Evolutionary conservation across 495 filamentous ascomycete species (phyloP).

Genomic region (Tuber brumale): DNA sequence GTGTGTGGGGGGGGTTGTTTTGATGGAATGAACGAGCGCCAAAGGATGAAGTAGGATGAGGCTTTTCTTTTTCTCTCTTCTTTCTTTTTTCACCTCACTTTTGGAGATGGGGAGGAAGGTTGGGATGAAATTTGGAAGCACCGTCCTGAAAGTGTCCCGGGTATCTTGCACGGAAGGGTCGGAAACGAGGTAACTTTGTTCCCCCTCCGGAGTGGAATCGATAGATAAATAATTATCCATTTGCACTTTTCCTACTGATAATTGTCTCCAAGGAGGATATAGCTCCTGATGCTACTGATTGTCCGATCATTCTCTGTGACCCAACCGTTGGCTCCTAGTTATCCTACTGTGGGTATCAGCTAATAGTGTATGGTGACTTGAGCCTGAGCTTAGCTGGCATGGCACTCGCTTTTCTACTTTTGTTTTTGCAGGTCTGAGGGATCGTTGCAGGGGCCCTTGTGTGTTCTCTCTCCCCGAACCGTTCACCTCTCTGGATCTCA

Average conservation of each 20-base stretch:
- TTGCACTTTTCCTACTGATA: not conserved
- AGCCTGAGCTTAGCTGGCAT: not conserved
- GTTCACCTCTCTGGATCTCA: slow-evolving; percentile 8
- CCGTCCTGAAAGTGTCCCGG: not conserved
- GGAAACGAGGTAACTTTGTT: not conserved
- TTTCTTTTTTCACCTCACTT: not conserved
- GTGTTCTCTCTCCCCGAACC: not conserved
- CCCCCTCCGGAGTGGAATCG: not conserved
- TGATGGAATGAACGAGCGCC: not conserved
- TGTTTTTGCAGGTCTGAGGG: not conserved
- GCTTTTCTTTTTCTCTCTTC: not conserved
- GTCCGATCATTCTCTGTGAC: not conserved
- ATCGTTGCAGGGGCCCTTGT: slow-evolving; percentile 7
- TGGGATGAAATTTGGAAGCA: not conserved
- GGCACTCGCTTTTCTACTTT: not conserved
- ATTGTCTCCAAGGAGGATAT: not conserved
- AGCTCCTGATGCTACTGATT: not conserved
- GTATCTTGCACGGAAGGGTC: not conserved
- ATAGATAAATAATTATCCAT: not conserved
- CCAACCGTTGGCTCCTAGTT: not conserved
- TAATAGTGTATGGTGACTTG: not conserved
- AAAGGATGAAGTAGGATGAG: not conserved
- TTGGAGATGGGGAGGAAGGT: not conserved
- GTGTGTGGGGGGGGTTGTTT: not conserved
- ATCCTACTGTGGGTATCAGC: not conserved